Evolutionary conservation across 2,329 filamentous ascomycete species (phyloP).

Genomic region (Trichoderma guizhouense): DNA sequence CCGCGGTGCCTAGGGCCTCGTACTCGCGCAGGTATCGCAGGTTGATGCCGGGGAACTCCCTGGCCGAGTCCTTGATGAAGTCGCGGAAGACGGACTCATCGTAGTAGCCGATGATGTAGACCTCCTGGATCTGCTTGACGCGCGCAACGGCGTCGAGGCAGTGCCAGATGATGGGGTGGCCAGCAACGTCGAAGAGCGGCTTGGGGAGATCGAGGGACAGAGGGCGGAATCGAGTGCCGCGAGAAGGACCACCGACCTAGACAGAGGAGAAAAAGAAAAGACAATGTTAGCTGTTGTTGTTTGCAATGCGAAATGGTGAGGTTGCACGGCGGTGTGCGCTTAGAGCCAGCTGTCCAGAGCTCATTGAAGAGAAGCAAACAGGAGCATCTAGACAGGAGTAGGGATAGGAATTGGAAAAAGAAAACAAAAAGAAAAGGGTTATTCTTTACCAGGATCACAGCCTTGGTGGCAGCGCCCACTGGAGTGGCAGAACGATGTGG

Average conservation of each 20-base stretch:
- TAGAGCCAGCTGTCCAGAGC: not conserved
- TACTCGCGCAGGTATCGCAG: conserved; percentile 98
- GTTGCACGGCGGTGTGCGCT: not conserved
- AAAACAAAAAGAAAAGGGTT: not conserved
- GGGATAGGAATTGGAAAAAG: not conserved
- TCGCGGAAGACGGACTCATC: conserved; percentile 95
- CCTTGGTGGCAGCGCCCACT: conserved; percentile 69
- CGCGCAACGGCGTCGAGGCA: conserved; percentile 89
- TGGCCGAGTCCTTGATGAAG: conserved; percentile 89
- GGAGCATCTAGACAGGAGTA: not conserved
- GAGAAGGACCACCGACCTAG: conserved; percentile 89
- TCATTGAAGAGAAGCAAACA: conserved; percentile 5
- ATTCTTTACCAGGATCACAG: conserved; percentile 76
- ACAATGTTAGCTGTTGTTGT: not conserved
- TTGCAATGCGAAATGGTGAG: not conserved
- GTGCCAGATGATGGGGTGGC: conserved; percentile 98
- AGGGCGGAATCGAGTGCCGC: conserved; percentile 92
- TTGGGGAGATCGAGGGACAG: conserved; percentile 95
- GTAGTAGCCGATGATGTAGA: conserved; percentile 98
- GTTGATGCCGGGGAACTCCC: conserved; percentile 76
- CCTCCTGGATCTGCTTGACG: conserved; percentile 79
- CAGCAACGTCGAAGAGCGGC: conserved; percentile 97
- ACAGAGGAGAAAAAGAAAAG: not conserved
- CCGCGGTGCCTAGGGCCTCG: conserved; percentile 90
- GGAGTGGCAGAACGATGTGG: conserved; percentile 44